Percentiles rank a stretch among this genome's conserved stretches.
phyloP scores from a whole-genome alignment of 768 basidiomycete species.

The Cyathus striatus region DNA sequence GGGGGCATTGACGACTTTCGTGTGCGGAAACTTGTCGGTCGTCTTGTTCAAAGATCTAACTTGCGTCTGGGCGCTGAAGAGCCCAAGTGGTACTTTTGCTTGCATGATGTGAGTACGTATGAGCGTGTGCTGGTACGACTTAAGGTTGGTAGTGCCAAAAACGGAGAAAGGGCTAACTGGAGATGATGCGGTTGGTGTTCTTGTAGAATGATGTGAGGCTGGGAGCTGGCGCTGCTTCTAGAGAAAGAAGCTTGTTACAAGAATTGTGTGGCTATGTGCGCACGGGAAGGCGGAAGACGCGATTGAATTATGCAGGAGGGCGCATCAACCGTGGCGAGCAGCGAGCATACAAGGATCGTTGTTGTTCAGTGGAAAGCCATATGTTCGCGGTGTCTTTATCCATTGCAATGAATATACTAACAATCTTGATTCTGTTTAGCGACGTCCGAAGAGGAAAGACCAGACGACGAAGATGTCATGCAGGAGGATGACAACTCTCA shows the following conservation, averaged over 20 bases:
- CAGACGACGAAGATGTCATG: conserved; percentile 41
- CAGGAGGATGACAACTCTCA: conserved; percentile 48
- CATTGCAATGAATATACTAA: neutral
- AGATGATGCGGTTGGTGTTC: conserved; percentile 70
- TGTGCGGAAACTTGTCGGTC: too few relatives aligned
- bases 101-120: too few relatives aligned
- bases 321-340: conserved; percentile 89
- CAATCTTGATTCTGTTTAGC: conserved; percentile 14
- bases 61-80: too few relatives aligned
- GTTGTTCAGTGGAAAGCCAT: conserved; percentile 74
- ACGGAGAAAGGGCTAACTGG: conserved; percentile 56
- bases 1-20: too few relatives aligned
- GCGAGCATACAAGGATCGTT: conserved; percentile 82
- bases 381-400: conserved; percentile 36
- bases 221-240: conserved; percentile 17
- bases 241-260: conserved; percentile 75
- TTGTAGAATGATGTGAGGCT: neutral
- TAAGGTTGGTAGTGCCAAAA: conserved; percentile 53
- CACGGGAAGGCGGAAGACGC: conserved; percentile 80
- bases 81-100: too few relatives aligned
- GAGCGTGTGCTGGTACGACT: too few relatives aligned
- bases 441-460: too few relatives aligned
- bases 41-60: too few relatives aligned
- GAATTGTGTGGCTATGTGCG: conserved; percentile 79
- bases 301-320: conserved; percentile 71